These are phyloP conservation scores for Aspergillus japonicus DNA, from an alignment of 2,329 filamentous ascomycete genomes.

Conservation along the genomic window DNA sequence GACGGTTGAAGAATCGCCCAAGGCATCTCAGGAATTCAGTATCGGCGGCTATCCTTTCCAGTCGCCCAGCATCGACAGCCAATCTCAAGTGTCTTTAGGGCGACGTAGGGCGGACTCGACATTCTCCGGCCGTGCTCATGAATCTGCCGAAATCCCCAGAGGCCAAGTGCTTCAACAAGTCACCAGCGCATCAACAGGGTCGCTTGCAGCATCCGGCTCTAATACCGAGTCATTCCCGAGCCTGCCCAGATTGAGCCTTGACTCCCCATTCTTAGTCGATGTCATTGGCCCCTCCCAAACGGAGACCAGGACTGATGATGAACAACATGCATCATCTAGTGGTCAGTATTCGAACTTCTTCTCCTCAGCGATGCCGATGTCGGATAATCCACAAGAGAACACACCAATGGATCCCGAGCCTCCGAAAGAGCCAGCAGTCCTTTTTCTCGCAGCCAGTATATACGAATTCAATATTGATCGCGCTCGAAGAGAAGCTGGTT, in stretches of 20 bases:
- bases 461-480: conserved; percentile 98
- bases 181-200: conserved; percentile 47
- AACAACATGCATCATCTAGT: conserved; percentile 37
- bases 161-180: conserved; percentile 52
- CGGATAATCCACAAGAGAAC: conserved; percentile 56
- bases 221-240: conserved; percentile 35
- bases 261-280: conserved; percentile 46
- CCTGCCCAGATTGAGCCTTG: conserved; percentile 46
- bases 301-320: conserved; percentile 23
- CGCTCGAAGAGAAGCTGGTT: conserved; percentile 86
- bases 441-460: conserved; percentile 89
- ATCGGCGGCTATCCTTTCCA: conserved; percentile 66
- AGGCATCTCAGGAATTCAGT: conserved; percentile 64
- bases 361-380: conserved; percentile 80
- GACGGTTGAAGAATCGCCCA: conserved; percentile 63
- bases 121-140: conserved; percentile 52
- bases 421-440: conserved; percentile 57
- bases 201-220: conserved; percentile 16
- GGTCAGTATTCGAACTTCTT: conserved; percentile 74
- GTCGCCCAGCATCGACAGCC: conserved; percentile 51
- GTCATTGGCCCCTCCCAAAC: conserved; percentile 34
- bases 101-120: conserved; percentile 59
- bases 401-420: conserved; percentile 43
- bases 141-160: conserved; percentile 54
- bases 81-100: conserved; percentile 29